Evolutionary conservation across 768 basidiomycete genomes (phyloP), one percentile per base, ranked within the genome.

Genomic region (Chalciporus piperatus): DNA sequence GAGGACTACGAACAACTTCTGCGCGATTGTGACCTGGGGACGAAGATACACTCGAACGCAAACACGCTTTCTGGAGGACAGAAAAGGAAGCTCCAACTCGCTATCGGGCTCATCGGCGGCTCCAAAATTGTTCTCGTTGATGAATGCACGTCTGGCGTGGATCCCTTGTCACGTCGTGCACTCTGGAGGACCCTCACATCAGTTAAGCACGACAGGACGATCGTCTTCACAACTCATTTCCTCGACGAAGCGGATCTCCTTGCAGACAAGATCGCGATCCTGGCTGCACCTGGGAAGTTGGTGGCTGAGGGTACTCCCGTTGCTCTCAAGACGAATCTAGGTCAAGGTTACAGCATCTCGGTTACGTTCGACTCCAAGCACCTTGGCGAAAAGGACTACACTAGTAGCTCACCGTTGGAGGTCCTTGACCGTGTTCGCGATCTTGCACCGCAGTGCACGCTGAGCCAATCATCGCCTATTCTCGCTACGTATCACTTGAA

Each of bases 211-310:
- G 81, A 84, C 39, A 73, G 85, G 43, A 82, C 84, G 0, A 81
- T 91, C 33, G 72, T 91, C 3, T 84, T 90, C 63, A 91, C 89
- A 0, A 92, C 89, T 0, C 89, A 91, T 69, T 87, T 88, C 69
- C 74, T 89, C 2, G 88, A 90, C 51, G 87, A 90, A 65, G 89
- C 89, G 0, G 89, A 91, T 60, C 72, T 91, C 4, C 72, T 92
- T 13, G 89, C 82, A 0, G 89, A 92, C 58, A 74, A 82, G 19
- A 87, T 92, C 46, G 86, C 84, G 0, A 83, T 91, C 47, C 72
- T 92, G 4, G 83, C 84, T 13, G 81, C 85, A 0, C 89, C 89
- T 2, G 89, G 89, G 17, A 86, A 81, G 55, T 72, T 90, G 2
- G 78, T 91, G 1, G 89, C 88, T 0, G 76, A 82, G 41, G 88